phyloP scores from a whole-genome alignment of 345 rosid genomes.

The Sonneratia caseolaris region DNA sequence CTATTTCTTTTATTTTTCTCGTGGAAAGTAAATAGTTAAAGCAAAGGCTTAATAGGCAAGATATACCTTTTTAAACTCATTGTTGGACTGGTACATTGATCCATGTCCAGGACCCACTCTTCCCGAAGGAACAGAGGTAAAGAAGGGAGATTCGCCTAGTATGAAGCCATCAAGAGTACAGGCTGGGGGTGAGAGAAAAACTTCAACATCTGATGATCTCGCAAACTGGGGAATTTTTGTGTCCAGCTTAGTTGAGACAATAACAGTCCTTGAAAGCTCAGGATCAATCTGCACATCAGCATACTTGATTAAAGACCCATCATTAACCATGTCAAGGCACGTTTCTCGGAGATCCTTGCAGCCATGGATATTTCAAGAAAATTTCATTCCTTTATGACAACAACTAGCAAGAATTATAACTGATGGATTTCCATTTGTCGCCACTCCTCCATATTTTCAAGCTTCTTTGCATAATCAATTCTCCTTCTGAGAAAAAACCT shows the following conservation, averaged over 20 bases:
- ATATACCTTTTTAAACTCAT: constrained; percentile 82
- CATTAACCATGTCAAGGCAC: neutral
- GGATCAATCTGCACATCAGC: constrained; percentile 66
- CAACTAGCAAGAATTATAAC: neutral
- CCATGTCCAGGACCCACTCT: constrained; percentile 76
- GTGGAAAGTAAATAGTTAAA: neutral
- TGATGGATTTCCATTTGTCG: no score
- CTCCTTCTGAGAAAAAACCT: no score
- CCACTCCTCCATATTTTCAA: no score
- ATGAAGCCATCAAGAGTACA: constrained; percentile 81
- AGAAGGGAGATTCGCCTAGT: constrained; percentile 78
- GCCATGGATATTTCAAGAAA: neutral
- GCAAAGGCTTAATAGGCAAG: neutral
- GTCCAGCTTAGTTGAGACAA: constrained; percentile 88
- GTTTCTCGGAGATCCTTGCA: neutral
- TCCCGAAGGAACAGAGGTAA: constrained; percentile 96
- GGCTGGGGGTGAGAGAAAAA: constrained; percentile 83
- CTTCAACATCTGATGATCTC: constrained; percentile 78
- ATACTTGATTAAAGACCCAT: constrained; percentile 10
- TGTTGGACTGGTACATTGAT: constrained; percentile 64
- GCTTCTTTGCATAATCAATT: no score
- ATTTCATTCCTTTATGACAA: neutral
- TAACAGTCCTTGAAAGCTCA: constrained; percentile 79
- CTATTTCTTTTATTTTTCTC: neutral
- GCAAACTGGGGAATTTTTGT: constrained; percentile 94